Percentiles rank a stretch among this genome's conserved stretches.
These are phyloP conservation scores for Naganishia sp. DNA, from an alignment of 1,284 basidiomycete genomes.

Conservation along the genomic window DNA sequence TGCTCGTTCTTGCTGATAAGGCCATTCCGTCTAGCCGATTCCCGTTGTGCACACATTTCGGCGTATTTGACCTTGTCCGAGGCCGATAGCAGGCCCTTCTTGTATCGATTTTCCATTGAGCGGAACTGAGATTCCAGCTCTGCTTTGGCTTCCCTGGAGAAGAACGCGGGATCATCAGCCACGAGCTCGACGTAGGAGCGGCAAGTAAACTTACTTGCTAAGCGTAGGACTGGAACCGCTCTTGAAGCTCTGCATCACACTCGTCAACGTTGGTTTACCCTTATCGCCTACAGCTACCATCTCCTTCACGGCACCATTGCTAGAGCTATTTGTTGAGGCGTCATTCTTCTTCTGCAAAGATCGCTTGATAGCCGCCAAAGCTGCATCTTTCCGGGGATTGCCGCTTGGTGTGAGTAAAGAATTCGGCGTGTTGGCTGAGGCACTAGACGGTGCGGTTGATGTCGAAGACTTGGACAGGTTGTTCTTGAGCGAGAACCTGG, in stretches of 20 bases:
- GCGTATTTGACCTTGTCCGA: constrained; percentile 55
- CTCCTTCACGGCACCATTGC: background rate
- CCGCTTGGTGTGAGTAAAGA: constrained; percentile 24
- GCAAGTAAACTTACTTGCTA: constrained; percentile 11
- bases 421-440: background rate
- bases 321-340: background rate
- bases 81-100: constrained; percentile 51
- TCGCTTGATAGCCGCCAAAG: constrained; percentile 33
- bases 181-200: background rate
- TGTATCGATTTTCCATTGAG: constrained; percentile 50
- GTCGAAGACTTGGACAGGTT: constrained; percentile 9
- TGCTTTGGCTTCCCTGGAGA: constrained; percentile 45
- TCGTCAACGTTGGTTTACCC: constrained; percentile 14
- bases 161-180: background rate
- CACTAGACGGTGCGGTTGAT: constrained; percentile 2
- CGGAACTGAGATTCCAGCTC: constrained; percentile 47
- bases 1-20: constrained; percentile 41
- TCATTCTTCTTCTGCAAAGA: constrained; percentile 24
- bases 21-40: constrained; percentile 42
- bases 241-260: constrained; percentile 26
- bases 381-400: constrained; percentile 32
- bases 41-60: constrained; percentile 47
- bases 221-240: constrained; percentile 14
- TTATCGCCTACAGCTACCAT: background rate
- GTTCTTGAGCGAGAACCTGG: constrained; percentile 17